phyloP scores from a whole-genome alignment of 306 rosid genomes.

The Vicia villosa region DNA sequence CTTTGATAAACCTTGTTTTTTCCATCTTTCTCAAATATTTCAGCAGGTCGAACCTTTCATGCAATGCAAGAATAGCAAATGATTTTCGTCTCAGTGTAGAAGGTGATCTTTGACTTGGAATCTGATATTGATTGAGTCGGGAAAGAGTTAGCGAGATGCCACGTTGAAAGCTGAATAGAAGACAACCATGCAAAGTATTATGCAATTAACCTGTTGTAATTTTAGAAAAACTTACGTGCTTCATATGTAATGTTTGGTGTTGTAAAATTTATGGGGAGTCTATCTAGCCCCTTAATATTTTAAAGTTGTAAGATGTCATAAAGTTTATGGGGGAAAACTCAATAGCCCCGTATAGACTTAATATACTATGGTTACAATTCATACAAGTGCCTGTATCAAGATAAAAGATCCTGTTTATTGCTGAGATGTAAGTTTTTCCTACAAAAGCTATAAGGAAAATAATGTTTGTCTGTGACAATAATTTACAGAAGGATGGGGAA shows the following conservation, averaged over 20 bases:
- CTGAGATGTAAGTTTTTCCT: conserved; percentile 27
- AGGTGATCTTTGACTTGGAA: conserved; percentile 37
- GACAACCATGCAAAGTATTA: conserved; percentile 37
- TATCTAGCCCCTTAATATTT: conserved; percentile 33
- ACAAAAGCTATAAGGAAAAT: neutral
- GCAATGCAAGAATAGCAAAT: conserved; percentile 24
- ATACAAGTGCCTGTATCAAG: conserved; percentile 36
- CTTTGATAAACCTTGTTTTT: conserved; percentile 15
- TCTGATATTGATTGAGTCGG: conserved; percentile 24
- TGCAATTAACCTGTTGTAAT: conserved; percentile 44
- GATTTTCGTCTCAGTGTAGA: conserved; percentile 24
- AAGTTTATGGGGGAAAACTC: conserved; percentile 38
- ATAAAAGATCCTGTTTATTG: conserved; percentile 38
- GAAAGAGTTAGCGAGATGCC: conserved; percentile 35
- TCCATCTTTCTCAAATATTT: conserved; percentile 17
- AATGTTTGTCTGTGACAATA: neutral
- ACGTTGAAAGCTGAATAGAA: conserved; percentile 34
- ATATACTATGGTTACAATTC: conserved; percentile 36
- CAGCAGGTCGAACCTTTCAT: conserved; percentile 44
- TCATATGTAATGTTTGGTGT: conserved; percentile 35
- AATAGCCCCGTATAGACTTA: conserved; percentile 40
- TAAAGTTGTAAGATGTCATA: conserved; percentile 41
- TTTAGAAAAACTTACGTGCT: conserved; percentile 33
- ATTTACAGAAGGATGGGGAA: neutral
- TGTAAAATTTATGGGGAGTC: conserved; percentile 38